Conservation (phyloP, 768 basidiomycete genomes). For the Galerina sulciceps region DNA sequence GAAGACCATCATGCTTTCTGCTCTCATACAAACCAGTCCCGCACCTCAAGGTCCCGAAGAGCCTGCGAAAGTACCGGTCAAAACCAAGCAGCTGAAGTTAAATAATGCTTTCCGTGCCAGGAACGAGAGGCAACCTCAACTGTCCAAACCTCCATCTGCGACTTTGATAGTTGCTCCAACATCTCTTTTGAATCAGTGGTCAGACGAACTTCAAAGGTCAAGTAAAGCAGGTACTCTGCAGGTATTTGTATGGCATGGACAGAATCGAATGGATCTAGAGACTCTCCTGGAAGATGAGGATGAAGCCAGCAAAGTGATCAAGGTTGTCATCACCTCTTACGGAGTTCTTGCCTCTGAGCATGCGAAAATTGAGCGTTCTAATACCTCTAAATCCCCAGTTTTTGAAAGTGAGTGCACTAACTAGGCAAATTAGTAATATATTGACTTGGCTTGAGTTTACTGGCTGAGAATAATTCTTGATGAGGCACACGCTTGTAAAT, state of each 20-base stretch:
- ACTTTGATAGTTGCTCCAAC: conserved; percentile 94
- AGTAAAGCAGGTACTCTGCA: conserved; percentile 71
- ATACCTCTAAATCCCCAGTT: conserved; percentile 52
- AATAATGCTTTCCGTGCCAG: conserved; percentile 64
- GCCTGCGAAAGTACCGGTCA: conserved; percentile 32
- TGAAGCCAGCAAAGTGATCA: conserved; percentile 53
- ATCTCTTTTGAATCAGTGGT: conserved; percentile 91
- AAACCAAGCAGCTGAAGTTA: conserved; percentile 62
- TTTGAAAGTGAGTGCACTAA: conserved; percentile 60
- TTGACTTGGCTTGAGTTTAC: conserved; percentile 50
- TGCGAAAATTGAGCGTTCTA: conserved; percentile 64
- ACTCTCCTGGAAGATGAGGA: conserved; percentile 57
- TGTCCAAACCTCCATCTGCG: conserved; percentile 48
- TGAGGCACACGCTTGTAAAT: conserved; percentile 96
- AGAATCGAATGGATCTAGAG: conserved; percentile 78
- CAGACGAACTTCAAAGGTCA: conserved; percentile 87
- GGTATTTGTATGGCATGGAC: conserved; percentile 86
- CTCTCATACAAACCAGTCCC: conserved; percentile 82
- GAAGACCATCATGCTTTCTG: conserved; percentile 92
- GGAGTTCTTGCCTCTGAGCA: conserved; percentile 91
- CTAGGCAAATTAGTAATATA: neutral
- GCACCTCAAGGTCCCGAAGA: conserved; percentile 44
- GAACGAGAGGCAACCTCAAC: conserved; percentile 32
- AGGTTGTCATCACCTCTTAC: conserved; percentile 91
- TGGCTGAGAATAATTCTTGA: conserved; percentile 88